Base-by-base conservation (phyloP, 1,284 basidiomycete species). In the Macrocybe sp. region DNA sequence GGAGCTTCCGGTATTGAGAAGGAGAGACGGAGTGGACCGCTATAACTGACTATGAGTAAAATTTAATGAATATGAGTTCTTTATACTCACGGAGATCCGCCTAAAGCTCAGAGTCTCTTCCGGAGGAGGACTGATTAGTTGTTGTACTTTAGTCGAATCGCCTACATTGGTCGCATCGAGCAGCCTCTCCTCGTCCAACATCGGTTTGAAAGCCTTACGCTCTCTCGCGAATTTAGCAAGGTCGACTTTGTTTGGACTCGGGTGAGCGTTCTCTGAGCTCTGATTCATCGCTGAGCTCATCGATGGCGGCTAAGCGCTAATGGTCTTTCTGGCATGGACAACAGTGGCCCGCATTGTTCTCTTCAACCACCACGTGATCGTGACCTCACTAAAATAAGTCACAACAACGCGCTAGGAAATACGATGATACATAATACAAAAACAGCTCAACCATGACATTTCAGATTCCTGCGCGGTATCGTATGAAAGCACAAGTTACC, bases 111-210 rank as follows among this genome's bases (percentile, higher is more conserved):
- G 54, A 4, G 59, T 61, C 44, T 73, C 70, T 44, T 73, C 70
- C 6, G 70, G 70, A 3, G 70, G 70, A 3, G 70, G 70, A 49
- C 69, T 71, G 44, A 73, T 68, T 28, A 71, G 57, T 50, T 67
- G 67, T 45, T 59, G 55, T 38, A 62, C 45, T 12, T 55, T 55
- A 5, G 54, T 55, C 5, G 45, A 8, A 36, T 50, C 48, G 14
- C 45, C 52, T 4, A 51, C 10, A 37, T 38, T 44, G 14, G 56
- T 34, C 56, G 22, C 22, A 22, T 22, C 22, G 22, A 22, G 22
- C 22, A 22, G 22, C 4, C 22, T 22, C 22, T 22, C 3, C 22
- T 22, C 22, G 22, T 22, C 22, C 22, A 22, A 22, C 22, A 58
- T 54, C 2, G 54, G 54, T 6, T 43, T 40, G n/a, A 33, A 32